Base-by-base conservation (phyloP, 495 filamentous ascomycete species). In the Pyrenula aspistea region DNA sequence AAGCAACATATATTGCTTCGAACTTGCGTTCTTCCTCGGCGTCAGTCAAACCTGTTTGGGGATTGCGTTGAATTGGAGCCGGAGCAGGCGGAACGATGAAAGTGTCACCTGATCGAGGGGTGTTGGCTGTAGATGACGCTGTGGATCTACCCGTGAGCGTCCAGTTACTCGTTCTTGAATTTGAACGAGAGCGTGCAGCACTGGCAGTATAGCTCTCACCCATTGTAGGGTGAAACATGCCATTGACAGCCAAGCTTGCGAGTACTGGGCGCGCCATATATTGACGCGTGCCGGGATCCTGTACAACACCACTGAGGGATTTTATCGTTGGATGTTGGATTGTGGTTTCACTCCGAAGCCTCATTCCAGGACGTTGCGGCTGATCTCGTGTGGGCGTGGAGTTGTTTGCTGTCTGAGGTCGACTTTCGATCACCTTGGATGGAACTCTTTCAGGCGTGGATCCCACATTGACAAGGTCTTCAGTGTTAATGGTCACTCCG, bases 71-170 rank as follows among this genome's bases (percentile, higher is more conserved):
- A 49, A 72, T 67, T 15, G 62, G 57, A 24, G 61, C 59, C 3
- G 66, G 56, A 12, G 69, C 73, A 53, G 76, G 79, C 23, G 83
- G 77, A 0, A 82, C 78, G 36, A 77, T 73, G 63, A 92, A 94
- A 0, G 87, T 84, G 61, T 92, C 88, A 8, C 83, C 86, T 11
- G 89, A 93, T 19, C 87, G 80, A 53, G 89, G 88, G 11, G 84
- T 80, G 55, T 85, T 72, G 2, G 84, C 80, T 23, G 77, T 66
- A 3, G 77, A 76, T 12, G 71, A 69, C 2, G 72, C 73, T 24
- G 72, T 61, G 2, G 76, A 73, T 12, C 73, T 67, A 51, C 74
- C 78, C 22, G 75, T 69, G 61, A 75, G 59, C 20, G 64, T 72
- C 50, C n/a, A 21, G 19, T 20, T 52, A 52, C 50, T 52, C 8